Percentiles rank a stretch among this genome's conserved stretches.
Conservation (phyloP, 805 yeast species). For the Myxozyma udenii region DNA sequence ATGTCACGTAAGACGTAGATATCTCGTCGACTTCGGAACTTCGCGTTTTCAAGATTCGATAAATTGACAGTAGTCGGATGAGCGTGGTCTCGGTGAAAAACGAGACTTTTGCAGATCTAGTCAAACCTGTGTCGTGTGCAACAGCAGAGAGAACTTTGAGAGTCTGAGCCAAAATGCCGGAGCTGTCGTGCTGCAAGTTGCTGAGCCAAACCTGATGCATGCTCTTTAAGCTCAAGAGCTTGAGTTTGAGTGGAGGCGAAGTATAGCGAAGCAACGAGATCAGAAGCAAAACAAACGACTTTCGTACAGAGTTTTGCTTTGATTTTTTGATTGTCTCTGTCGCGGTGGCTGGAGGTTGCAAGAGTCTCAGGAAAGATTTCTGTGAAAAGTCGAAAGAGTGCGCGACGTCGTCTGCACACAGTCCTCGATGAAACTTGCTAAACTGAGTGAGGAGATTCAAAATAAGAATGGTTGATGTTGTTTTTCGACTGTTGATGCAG, state of each 20-base stretch:
- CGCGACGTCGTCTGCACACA: conserved; percentile 54
- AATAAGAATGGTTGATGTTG: conserved; percentile 59
- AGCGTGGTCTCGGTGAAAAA: conserved; percentile 76
- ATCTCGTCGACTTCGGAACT: conserved; percentile 46
- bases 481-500: conserved; percentile 56
- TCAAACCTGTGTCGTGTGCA: conserved; percentile 57
- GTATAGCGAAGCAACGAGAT: conserved; percentile 49
- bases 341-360: no score
- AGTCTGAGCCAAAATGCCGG: conserved; percentile 46
- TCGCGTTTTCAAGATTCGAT: conserved; percentile 45
- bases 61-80: conserved; percentile 54
- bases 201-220: conserved; percentile 68
- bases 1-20: conserved; percentile 38
- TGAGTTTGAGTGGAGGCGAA: conserved; percentile 59
- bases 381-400: conserved; percentile 67
- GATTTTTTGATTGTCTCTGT: background rate
- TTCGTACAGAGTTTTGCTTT: conserved; percentile 40
- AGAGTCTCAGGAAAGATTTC: no score
- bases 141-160: conserved; percentile 48
- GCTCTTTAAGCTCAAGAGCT: conserved; percentile 55
- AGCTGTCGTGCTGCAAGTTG: conserved; percentile 55
- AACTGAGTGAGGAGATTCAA: conserved; percentile 56
- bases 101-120: conserved; percentile 66
- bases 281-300: conserved; percentile 61
- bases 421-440: conserved; percentile 49